These are phyloP conservation scores for Epichloe scottii DNA, from an alignment of 2,329 filamentous ascomycete genomes.

Conservation along the genomic window DNA sequence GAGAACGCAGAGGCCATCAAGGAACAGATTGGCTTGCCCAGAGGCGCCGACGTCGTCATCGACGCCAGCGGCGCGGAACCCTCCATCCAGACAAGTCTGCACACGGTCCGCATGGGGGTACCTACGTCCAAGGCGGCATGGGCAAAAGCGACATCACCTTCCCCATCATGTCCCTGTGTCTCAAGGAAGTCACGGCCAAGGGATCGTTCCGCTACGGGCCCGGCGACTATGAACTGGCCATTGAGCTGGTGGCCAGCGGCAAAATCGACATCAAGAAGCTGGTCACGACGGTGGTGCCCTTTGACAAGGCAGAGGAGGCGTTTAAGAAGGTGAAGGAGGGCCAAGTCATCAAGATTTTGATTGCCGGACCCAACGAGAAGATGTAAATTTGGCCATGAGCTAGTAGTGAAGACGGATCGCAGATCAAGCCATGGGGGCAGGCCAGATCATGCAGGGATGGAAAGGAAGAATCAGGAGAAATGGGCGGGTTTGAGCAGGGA, in stretches of 20 bases:
- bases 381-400: background rate
- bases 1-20: constrained; percentile 64
- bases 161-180: constrained; percentile 80
- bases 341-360: constrained; percentile 60
- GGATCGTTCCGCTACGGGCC: constrained; percentile 83
- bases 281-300: constrained; percentile 65
- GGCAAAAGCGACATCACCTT: constrained; percentile 78
- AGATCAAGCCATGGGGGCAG: background rate
- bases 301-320: constrained; percentile 71
- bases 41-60: constrained; percentile 65
- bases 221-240: constrained; percentile 76
- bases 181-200: constrained; percentile 77
- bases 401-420: no score
- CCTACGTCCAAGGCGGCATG: constrained; percentile 82
- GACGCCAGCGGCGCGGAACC: constrained; percentile 71
- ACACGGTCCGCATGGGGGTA: constrained; percentile 60
- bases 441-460: background rate
- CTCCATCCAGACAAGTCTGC: constrained; percentile 62
- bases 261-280: constrained; percentile 73
- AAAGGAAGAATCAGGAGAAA: constrained; percentile 10
- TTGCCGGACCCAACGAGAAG: constrained; percentile 52
- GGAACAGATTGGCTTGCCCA: constrained; percentile 47
- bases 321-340: constrained; percentile 80
- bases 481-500: background rate
- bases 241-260: constrained; percentile 62